These are phyloP conservation scores for Aspergillus steynii DNA, from an alignment of 495 filamentous ascomycete genomes.

Conservation along the genomic window DNA sequence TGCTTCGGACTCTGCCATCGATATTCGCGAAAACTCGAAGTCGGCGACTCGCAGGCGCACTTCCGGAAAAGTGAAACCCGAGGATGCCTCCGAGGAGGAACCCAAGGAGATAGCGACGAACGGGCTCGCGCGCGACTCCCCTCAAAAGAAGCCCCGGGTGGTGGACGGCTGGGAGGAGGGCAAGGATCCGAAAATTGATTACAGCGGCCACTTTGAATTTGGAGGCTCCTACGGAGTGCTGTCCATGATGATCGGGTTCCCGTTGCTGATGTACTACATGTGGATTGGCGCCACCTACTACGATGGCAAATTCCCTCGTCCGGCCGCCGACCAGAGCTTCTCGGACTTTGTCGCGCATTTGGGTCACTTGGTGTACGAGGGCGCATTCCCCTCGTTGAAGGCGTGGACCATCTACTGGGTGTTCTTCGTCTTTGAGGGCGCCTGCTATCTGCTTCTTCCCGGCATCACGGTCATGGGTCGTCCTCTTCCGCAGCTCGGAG, in stretches of 20 bases:
- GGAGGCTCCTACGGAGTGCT: conserved; percentile 75
- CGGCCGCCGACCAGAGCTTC: conserved; percentile 62
- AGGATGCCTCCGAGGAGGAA: conserved; percentile 28
- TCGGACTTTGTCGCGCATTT: conserved; percentile 68
- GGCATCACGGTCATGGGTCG: conserved; percentile 84
- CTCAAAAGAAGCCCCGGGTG: conserved; percentile 41
- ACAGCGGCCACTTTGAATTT: conserved; percentile 83
- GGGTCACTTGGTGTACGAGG: conserved; percentile 68
- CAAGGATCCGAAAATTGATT: conserved; percentile 75
- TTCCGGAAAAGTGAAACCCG: conserved; percentile 31
- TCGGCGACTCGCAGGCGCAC: conserved; percentile 37
- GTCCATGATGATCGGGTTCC: conserved; percentile 90
- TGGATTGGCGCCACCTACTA: conserved; percentile 96
- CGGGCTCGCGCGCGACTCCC: conserved; percentile 38
- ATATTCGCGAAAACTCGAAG: conserved; percentile 24
- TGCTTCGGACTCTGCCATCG: conserved; percentile 30
- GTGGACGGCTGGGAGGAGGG: conserved; percentile 68
- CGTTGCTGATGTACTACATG: conserved; percentile 96
- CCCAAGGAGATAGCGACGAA: conserved; percentile 33
- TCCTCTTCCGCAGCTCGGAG: conserved; percentile 76
- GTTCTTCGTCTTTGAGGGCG: conserved; percentile 81
- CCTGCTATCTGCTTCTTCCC: conserved; percentile 79
- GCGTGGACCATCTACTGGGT: conserved; percentile 93
- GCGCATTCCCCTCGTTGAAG: conserved; percentile 74
- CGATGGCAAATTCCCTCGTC: conserved; percentile 74